Evolutionary conservation across 768 basidiomycete species (phyloP).

Genomic region (Boletus rex-veris): DNA sequence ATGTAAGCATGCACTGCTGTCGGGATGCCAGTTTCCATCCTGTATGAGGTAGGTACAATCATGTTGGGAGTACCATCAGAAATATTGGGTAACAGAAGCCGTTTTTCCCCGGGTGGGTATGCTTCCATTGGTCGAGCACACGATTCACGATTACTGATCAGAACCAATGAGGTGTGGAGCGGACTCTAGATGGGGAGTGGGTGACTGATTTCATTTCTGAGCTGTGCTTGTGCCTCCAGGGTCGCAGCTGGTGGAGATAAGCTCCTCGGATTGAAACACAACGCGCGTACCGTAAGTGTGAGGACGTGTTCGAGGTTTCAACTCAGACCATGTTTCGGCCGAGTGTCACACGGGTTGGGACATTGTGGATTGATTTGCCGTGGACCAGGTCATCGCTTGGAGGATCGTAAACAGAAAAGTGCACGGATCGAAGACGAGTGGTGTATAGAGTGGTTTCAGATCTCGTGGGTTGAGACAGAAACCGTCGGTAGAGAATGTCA

Average conservation of each 20-base stretch:
- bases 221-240: conserved; percentile 1
- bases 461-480: too few species aligned
- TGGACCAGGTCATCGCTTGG: background rate
- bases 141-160: conserved; percentile 18
- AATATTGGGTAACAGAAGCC: conserved; percentile 3
- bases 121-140: conserved; percentile 1
- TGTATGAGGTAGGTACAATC: too few species aligned
- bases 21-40: background rate
- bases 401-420: conserved; percentile 16
- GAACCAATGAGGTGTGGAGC: conserved; percentile 3
- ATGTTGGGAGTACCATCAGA: background rate
- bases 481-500: background rate
- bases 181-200: background rate
- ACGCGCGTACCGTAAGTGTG: conserved; percentile 2
- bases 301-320: conserved; percentile 1
- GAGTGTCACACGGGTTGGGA: background rate
- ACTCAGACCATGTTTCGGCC: conserved; percentile 9
- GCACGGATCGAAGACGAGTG: conserved; percentile 2
- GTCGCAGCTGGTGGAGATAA: background rate
- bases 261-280: conserved; percentile 19
- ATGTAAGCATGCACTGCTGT: background rate
- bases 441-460: too few species aligned
- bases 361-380: background rate
- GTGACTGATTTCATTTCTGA: conserved; percentile 8
- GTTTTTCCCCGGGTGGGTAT: background rate